Conservation (phyloP, 768 basidiomycete species). For the Rhodotorula kratochvilovae region DNA sequence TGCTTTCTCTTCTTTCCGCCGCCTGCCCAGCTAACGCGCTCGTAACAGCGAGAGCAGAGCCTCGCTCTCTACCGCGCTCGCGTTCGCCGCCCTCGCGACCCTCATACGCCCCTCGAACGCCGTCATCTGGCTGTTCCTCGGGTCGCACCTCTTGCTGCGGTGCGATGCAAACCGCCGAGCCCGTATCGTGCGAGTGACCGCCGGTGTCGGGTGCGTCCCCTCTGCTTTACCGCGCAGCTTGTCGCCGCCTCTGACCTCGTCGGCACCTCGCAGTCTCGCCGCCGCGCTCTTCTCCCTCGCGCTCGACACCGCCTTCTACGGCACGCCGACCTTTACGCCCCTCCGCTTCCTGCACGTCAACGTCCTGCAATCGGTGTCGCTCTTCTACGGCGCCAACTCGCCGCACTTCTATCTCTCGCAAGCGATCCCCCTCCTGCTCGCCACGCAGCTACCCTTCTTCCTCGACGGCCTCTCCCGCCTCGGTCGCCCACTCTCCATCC, state of each 20-base stretch:
- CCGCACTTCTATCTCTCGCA: slow-evolving; percentile 89
- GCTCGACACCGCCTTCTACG: slow-evolving; percentile 70
- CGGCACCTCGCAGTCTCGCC: neutral
- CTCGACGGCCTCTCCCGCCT: slow-evolving; percentile 54
- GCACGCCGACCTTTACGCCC: slow-evolving; percentile 62
- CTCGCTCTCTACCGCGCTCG: slow-evolving; percentile 49
- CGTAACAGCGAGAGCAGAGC: too few species aligned
- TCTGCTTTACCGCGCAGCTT: too few species aligned
- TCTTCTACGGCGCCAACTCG: slow-evolving; percentile 82
- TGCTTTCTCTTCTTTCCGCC: too few species aligned
- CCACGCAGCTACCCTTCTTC: slow-evolving; percentile 67
- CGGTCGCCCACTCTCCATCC: slow-evolving; percentile 41
- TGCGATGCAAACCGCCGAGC: too few species aligned
- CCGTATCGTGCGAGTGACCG: neutral
- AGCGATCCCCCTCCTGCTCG: slow-evolving; percentile 74
- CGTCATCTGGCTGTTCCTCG: slow-evolving; percentile 75
- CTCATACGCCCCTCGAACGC: slow-evolving; percentile 82
- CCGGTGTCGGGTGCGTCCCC: neutral
- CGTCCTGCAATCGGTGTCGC: slow-evolving; percentile 67
- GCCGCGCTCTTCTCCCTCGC: slow-evolving; percentile 40
- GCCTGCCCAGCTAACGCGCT: too few species aligned
- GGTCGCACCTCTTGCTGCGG: slow-evolving; percentile 40
- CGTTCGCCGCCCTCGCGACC: slow-evolving; percentile 71
- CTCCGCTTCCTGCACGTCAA: slow-evolving; percentile 80
- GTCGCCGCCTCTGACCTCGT: neutral